These are phyloP conservation scores for Ballota nigra DNA, from an alignment of 257 asterid genomes.

Conservation along the genomic window DNA sequence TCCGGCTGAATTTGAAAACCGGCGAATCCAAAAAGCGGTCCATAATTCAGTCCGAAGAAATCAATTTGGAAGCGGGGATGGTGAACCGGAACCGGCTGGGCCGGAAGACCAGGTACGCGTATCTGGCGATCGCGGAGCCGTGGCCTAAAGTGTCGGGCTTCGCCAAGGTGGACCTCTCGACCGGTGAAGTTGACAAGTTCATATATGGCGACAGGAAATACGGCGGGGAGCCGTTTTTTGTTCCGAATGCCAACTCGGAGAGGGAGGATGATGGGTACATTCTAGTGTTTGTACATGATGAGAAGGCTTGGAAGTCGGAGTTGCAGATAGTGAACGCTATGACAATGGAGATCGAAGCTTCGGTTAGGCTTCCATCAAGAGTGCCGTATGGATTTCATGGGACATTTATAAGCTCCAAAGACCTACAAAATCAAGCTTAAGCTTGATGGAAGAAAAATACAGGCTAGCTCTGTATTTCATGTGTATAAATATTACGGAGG, in stretches of 20 bases:
- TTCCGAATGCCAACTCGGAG: slow-evolving; percentile 37
- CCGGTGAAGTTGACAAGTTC: slow-evolving; percentile 42
- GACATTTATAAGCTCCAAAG: slow-evolving; percentile 52
- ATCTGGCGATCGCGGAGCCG: slow-evolving; percentile 71
- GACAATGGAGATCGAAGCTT: slow-evolving; percentile 50
- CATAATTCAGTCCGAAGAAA: slow-evolving; percentile 33
- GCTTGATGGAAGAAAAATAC: slow-evolving; percentile 3
- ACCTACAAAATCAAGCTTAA: slow-evolving; percentile 49
- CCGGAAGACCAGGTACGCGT: slow-evolving; percentile 52
- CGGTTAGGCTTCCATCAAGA: slow-evolving; percentile 58
- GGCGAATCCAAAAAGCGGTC: slow-evolving; percentile 46
- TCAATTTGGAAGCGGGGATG: slow-evolving; percentile 74
- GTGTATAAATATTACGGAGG: not conserved
- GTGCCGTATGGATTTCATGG: slow-evolving; percentile 92
- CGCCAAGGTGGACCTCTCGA: slow-evolving; percentile 55
- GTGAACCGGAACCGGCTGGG: slow-evolving; percentile 60
- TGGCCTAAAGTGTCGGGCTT: slow-evolving; percentile 83
- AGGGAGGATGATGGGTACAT: slow-evolving; percentile 63
- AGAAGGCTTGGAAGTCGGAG: slow-evolving; percentile 57
- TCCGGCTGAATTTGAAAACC: slow-evolving; percentile 57
- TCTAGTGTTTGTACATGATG: slow-evolving; percentile 56
- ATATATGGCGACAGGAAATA: slow-evolving; percentile 45
- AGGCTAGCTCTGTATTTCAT: not conserved
- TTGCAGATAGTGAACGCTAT: slow-evolving; percentile 53
- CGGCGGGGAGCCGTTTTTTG: slow-evolving; percentile 71